Conservation (phyloP, 2,329 filamentous ascomycete species). For the Phyllosticta citriasiana region DNA sequence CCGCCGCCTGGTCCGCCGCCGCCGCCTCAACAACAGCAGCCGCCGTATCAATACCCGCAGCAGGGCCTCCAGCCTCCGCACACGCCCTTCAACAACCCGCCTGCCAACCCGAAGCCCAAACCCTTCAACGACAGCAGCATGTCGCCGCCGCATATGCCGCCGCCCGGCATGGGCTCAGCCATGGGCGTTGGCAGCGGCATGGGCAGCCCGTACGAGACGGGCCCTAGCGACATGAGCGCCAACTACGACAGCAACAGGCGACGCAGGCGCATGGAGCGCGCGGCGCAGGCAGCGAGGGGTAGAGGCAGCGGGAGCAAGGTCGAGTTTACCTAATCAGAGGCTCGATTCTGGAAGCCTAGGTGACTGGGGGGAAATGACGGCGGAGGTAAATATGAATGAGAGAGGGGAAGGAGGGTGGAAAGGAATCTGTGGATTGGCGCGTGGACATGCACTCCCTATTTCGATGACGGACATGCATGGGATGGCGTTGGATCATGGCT, state of each 20-base stretch:
- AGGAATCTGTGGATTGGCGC: neutral
- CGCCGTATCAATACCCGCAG: neutral
- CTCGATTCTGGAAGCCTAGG: too few species aligned
- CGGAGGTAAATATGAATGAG: neutral
- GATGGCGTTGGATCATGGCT: neutral
- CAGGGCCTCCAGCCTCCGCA: neutral
- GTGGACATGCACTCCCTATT: neutral
- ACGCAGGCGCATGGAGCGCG: slow-evolving; percentile 28
- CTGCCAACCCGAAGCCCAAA: neutral
- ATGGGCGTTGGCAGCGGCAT: slow-evolving; percentile 19
- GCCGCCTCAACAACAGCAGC: neutral
- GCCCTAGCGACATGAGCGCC: slow-evolving; percentile 18
- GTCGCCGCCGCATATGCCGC: neutral
- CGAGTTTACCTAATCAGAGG: slow-evolving; percentile 23
- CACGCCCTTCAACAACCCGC: neutral
- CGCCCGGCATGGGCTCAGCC: neutral
- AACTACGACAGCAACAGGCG: slow-evolving; percentile 29
- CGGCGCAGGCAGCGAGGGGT: slow-evolving; percentile 25
- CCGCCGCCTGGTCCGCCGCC: slow-evolving; percentile 19
- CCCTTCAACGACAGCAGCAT: neutral
- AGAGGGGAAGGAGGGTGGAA: neutral
- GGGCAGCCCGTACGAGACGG: slow-evolving; percentile 24
- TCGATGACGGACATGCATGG: neutral
- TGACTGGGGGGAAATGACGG: neutral
- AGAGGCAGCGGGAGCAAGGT: slow-evolving; percentile 20